Evolutionary conservation across 306 rosid genomes (phyloP).

Genomic region (Cicer bijugum): DNA sequence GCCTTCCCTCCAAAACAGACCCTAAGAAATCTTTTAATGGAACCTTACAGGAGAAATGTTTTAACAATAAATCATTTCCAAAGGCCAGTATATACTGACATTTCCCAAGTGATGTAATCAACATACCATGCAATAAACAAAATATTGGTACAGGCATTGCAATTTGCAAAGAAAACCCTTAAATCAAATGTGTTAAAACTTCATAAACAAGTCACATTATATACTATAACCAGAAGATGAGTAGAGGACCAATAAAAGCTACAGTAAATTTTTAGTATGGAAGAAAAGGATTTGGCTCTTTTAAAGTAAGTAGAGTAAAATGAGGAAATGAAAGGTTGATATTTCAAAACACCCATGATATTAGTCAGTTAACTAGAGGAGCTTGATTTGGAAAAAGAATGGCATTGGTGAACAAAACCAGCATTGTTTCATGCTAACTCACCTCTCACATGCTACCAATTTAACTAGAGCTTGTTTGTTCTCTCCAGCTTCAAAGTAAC

Average conservation of each 20-base stretch:
- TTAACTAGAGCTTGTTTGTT: constrained; percentile 93
- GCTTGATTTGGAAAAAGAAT: neutral
- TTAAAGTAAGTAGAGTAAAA: too few species aligned
- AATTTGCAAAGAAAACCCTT: neutral
- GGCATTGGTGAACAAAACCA: constrained; percentile 24
- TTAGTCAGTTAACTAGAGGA: neutral
- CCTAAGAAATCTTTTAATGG: neutral
- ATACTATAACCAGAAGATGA: constrained; percentile 16
- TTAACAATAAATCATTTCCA: constrained; percentile 19
- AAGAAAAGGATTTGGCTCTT: neutral
- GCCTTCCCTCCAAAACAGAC: too few species aligned
- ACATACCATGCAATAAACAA: neutral
- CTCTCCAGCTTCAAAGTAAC: constrained; percentile 91
- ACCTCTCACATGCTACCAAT: constrained; percentile 90
- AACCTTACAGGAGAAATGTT: constrained; percentile 4
- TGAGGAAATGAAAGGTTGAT: too few species aligned
- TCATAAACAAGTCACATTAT: neutral
- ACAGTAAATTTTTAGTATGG: neutral
- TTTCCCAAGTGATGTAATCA: neutral
- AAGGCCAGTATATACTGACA: constrained; percentile 6
- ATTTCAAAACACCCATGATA: neutral
- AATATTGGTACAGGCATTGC: constrained; percentile 13
- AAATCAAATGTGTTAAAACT: neutral
- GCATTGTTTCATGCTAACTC: constrained; percentile 42
- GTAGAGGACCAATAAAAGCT: neutral